Evolutionary conservation across 306 rosid species (phyloP), one percentile per base, ranked within the genome.

Genomic region (Medicago arabica): DNA sequence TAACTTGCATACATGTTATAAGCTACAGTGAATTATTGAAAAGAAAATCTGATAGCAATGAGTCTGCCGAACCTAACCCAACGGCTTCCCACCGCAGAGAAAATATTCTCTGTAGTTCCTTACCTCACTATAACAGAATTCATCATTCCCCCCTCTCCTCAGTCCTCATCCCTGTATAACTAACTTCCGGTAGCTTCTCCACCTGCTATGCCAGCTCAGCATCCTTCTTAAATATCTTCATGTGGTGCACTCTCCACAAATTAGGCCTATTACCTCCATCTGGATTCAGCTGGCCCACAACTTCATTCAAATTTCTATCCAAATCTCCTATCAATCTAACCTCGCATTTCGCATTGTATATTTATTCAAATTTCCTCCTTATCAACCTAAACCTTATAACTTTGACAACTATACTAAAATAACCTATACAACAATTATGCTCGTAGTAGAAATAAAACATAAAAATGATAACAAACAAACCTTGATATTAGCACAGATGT

Each of bases 401-500:
- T 40, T 62, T 21, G 38, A 62, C 17, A 43, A 53, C n/a, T 49
- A 58, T 17, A 9, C 2, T 5, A 11, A 18, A 61, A 53, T 17
- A 23, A 61, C 14, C 63, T 13, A 65, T 2, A 55, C 43, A 64
- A 40, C 25, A 82, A 38, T 31, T 67, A 31, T 12, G 54, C 47
- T 61, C 16, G 12, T 15, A 67, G 47, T 9, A 23, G n/a, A 72
- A 78, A 76, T 47, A 54, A 49, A 62, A 28, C 16, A 76, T 15
- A 61, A 23, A 50, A 19, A 18, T 8, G 12, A 66, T 59, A 58
- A 51, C 50, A 14, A 34, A 59, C 92, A 51, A 62, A 92, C 97
- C 98, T 90, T 89, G 72, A 90, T 92, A 83, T 86, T 86, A 70
- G 84, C 85, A 78, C 84, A 85, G n/a, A 85, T 85, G 40, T 86